These are phyloP conservation scores for Logfia minima DNA, from an alignment of 129 eudicot species.

Conservation along the genomic window DNA sequence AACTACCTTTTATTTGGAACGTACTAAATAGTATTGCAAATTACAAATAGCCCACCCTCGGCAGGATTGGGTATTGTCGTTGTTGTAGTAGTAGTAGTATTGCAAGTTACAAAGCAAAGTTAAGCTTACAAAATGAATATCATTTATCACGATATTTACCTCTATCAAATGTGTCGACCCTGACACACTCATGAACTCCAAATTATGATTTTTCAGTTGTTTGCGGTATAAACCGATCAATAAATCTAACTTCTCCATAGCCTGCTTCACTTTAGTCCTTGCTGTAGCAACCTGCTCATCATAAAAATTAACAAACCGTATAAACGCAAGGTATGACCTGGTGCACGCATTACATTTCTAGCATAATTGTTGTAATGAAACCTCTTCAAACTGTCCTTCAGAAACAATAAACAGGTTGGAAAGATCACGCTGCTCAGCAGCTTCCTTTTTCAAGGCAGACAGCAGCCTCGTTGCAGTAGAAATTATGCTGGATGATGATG, in stretches of 20 bases:
- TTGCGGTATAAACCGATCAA: constrained; percentile 65
- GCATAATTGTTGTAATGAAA: constrained; percentile 21
- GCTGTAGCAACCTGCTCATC: constrained; percentile 58
- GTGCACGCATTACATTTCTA: not conserved
- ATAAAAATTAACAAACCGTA: not conserved
- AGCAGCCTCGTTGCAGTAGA: constrained; percentile 56
- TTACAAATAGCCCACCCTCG: too few relatives aligned
- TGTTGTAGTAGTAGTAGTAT: too few relatives aligned
- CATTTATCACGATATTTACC: constrained; percentile 40
- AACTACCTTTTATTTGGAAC: too few relatives aligned
- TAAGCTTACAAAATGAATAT: not conserved
- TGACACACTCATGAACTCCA: constrained; percentile 70
- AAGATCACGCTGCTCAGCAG: constrained; percentile 72
- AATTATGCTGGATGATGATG: constrained; percentile 71
- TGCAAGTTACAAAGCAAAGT: too few relatives aligned
- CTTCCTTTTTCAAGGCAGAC: constrained; percentile 77
- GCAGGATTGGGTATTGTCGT: too few relatives aligned
- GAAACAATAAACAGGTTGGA: constrained; percentile 56
- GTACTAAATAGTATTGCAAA: too few relatives aligned
- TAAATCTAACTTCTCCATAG: constrained; percentile 59
- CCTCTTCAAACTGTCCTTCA: constrained; percentile 76
- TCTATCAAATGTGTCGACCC: constrained; percentile 89
- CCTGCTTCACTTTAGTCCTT: constrained; percentile 50
- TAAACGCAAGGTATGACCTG: constrained; percentile 5
- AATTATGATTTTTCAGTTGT: constrained; percentile 54